Evolutionary conservation across 129 eudicot species (phyloP).

Genomic region (Helianthus tuberosus): DNA sequence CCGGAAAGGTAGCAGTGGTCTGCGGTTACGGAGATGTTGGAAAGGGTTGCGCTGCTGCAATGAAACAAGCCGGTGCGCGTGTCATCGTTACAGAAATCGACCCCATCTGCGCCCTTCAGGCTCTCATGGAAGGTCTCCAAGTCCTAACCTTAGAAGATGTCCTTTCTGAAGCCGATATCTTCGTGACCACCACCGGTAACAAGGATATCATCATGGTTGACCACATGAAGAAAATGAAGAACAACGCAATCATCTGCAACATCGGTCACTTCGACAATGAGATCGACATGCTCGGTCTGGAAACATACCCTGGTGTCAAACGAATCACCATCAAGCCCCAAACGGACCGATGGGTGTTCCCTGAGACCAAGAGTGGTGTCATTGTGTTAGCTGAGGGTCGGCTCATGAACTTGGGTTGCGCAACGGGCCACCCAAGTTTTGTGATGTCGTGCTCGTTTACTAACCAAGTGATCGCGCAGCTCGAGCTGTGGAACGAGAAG

Average conservation of each 20-base stretch:
- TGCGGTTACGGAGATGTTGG: background rate
- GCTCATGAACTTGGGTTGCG: constrained; percentile 2
- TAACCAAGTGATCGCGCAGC: background rate
- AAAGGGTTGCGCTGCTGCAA: background rate
- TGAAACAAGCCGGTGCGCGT: background rate
- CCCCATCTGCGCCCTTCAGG: background rate
- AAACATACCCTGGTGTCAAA: too few relatives aligned
- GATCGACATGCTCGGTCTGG: background rate
- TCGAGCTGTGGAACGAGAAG: too few relatives aligned
- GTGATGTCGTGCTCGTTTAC: constrained; percentile 6
- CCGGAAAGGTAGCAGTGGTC: background rate
- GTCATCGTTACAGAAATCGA: constrained; percentile 3
- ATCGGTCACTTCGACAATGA: constrained; percentile 4
- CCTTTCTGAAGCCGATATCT: background rate
- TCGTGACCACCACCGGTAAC: constrained; percentile 4
- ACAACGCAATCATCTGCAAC: constrained; percentile 2
- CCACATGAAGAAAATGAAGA: background rate
- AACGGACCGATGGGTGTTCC: background rate
- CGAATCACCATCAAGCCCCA: background rate
- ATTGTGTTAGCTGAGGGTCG: background rate
- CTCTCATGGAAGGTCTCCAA: background rate
- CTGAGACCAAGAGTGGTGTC: background rate
- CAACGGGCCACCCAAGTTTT: background rate
- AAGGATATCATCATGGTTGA: constrained; percentile 3
- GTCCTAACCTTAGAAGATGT: background rate